Conservation (phyloP, 1,284 basidiomycete genomes). For the Rhodotorula sp. region DNA sequence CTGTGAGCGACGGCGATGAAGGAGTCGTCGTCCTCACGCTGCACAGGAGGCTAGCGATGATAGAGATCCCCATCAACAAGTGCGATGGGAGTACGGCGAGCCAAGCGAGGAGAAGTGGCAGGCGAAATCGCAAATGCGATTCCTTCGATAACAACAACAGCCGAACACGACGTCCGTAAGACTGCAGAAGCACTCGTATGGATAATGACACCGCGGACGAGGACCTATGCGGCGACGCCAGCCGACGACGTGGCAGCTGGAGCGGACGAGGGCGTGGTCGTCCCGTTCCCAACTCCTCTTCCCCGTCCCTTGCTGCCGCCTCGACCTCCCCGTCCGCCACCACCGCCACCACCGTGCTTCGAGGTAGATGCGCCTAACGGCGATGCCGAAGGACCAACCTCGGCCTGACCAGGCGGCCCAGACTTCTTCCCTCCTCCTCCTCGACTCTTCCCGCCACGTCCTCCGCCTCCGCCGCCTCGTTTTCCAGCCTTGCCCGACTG, state of each 20-base stretch:
- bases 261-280: neutral
- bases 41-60: no score
- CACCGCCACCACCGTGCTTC: neutral
- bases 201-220: neutral
- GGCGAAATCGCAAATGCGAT: no score
- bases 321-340: neutral
- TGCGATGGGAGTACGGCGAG: no score
- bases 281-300: neutral
- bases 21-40: neutral
- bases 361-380: neutral
- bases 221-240: neutral
- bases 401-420: neutral
- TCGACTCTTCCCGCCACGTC: neutral
- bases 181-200: no score
- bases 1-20: neutral
- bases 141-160: no score
- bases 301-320: neutral
- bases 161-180: no score
- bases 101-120: no score
- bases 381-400: neutral
- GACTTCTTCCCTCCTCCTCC: neutral
- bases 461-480: neutral
- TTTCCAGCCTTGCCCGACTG: constrained; percentile 1
- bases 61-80: no score
- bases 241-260: neutral